Conservation (phyloP, 2,329 filamentous ascomycete species). For the Simplicillium sp. region DNA sequence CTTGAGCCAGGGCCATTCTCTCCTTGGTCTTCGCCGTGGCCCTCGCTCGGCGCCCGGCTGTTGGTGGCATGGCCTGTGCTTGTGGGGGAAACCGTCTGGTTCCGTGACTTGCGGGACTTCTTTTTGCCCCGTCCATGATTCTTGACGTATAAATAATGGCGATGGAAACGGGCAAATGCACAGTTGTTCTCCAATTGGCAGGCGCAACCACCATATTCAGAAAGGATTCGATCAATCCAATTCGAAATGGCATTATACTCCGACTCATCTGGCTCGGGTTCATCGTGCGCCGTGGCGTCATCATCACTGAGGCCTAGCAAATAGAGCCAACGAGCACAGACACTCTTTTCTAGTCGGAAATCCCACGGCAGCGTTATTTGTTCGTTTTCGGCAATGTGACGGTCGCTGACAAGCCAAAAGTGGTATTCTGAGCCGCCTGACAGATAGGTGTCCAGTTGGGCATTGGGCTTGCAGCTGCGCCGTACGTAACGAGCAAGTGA, state of each 20-base stretch:
- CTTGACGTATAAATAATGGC: conserved; percentile 40
- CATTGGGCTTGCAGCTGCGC: conserved; percentile 83
- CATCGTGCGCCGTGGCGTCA: conserved; percentile 34
- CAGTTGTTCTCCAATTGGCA: conserved; percentile 57
- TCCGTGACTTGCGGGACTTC: conserved; percentile 45
- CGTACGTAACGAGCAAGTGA: conserved; percentile 82
- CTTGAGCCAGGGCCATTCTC: conserved; percentile 43
- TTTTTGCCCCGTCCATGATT: conserved; percentile 31
- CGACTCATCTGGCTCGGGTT: conserved; percentile 45
- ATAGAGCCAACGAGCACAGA: conserved; percentile 44
- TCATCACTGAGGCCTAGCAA: conserved; percentile 55
- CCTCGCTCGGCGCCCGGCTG: conserved; percentile 55
- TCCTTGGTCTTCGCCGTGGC: conserved; percentile 41
- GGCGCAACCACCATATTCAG: conserved; percentile 72
- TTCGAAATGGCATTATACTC: conserved; percentile 52
- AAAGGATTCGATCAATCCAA: conserved; percentile 62
- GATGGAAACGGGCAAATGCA: conserved; percentile 54
- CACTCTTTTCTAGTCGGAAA: conserved; percentile 50
- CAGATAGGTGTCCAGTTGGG: conserved; percentile 78
- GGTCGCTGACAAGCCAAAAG: conserved; percentile 84
- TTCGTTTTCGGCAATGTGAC: conserved; percentile 57
- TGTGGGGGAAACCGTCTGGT: conserved; percentile 48
- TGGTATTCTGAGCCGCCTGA: conserved; percentile 72
- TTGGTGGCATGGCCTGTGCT: conserved; percentile 53
- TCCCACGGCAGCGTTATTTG: conserved; percentile 60